phyloP scores from a whole-genome alignment of 805 yeast species.

The Suhomyces faveliae region DNA sequence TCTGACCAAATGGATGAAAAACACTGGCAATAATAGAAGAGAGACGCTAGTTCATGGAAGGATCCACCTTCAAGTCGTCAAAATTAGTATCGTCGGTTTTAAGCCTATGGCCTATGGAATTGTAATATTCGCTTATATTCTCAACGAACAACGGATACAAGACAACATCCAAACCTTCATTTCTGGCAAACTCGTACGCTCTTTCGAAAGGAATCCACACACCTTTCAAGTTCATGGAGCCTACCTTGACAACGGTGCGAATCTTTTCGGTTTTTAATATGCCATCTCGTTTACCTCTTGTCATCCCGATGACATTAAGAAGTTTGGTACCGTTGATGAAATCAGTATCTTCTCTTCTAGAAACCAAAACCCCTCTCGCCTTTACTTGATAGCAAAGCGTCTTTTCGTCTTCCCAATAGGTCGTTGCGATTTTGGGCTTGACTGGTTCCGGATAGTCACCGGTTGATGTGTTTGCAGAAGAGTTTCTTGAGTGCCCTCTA shows the following conservation, averaged over 20 bases:
- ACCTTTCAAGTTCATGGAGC: slow-evolving; percentile 41
- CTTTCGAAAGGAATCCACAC: slow-evolving; percentile 43
- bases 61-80: not conserved
- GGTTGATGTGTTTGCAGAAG: slow-evolving; percentile 12
- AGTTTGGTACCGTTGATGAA: slow-evolving; percentile 40
- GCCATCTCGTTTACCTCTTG: slow-evolving; percentile 42
- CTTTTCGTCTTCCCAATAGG: slow-evolving; percentile 37
- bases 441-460: slow-evolving; percentile 17
- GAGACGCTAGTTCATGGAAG: not conserved
- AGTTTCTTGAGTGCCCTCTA: slow-evolving; percentile 14
- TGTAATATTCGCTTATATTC: slow-evolving; percentile 28
- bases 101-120: slow-evolving; percentile 24
- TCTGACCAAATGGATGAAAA: not conserved
- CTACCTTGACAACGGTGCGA: slow-evolving; percentile 30
- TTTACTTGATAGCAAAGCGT: slow-evolving; percentile 40
- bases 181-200: slow-evolving; percentile 39
- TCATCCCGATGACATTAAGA: slow-evolving; percentile 38
- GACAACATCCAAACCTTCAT: slow-evolving; percentile 35
- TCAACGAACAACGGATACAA: slow-evolving; percentile 35
- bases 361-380: slow-evolving; percentile 31
- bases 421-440: slow-evolving; percentile 36
- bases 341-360: slow-evolving; percentile 35
- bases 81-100: slow-evolving; percentile 6
- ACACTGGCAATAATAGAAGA: not conserved
- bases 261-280: slow-evolving; percentile 35